Base-by-base conservation (phyloP, 176 grass and related monocot species). In the Phoenix roebelenii region DNA sequence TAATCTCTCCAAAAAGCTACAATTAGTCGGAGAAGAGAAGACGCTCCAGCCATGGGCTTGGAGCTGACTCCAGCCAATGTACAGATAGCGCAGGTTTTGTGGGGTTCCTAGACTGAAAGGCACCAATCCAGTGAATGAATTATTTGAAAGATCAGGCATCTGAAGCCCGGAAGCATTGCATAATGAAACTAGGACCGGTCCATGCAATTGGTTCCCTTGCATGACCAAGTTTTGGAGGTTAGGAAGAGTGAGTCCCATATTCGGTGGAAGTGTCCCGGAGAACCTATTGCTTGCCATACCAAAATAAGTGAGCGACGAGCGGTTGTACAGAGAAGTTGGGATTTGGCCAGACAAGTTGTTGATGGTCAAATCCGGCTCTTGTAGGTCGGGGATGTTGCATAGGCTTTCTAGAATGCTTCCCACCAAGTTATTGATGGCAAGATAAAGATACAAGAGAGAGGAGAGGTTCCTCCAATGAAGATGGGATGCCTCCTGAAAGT, bases 1-100 rank as follows among this genome's bases (percentile, higher is more conserved):
- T 22, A 71, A 16, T 9, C 4, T 5, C 18, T 20, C 17, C 3
- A 71, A 22, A 17, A 28, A 18, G 3, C 16, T 60, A 44, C 68
- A 71, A 12, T 71, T 71, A 14, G 56, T 25, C 4, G 51, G 60
- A 19, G 56, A 56, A 16, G 49, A 15, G 1, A 71, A 18, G n/a
- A 71, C 60, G 12, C 48, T 52, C 68, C 25, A 71, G 7, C 61
- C 68, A 18, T 23, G 16, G 26, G 57, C 57, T 51, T 30, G 16
- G 25, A 60, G 20, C 3, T 29, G 22, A 30, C 60, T 71, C 1
- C 2, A 0, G 29, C 1, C 4, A 25, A 60, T 6, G 3, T 3
- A 0, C 1, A 72, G 3, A 0, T 0, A 0, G 4, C 4, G 1
- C 14, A 74, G 3, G 3, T 28, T 25, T 4, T 57, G 18, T 1